Evolutionary conservation across 2,329 filamentous ascomycete genomes (phyloP), one percentile per base, ranked within the genome.

Genomic region (Phialemonium atrogriseum): DNA sequence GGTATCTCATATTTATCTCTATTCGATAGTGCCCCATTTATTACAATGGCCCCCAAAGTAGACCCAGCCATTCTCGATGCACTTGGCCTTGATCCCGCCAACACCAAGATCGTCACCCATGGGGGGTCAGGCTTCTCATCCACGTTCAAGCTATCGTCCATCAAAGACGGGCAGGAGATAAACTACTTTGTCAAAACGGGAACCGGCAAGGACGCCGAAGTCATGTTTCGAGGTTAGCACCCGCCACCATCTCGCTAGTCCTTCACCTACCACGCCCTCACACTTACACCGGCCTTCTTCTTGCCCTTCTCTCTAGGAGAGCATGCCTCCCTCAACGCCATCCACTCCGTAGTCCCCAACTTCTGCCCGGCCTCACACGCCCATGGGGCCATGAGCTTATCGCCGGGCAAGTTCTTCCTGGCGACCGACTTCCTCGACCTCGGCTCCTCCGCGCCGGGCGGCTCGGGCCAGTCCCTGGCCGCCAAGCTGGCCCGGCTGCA

Each of bases 351-450:
- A 10, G 80, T 91, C 0, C 82, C 86, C 2, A 70, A 70, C 19
- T 72, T 95, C 32, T 89, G 84, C 49, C 87, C 88, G 0, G 66
- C 68, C 27, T 80, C 84, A 1, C 69, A 86, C 50, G 84, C 82
- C 20, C 76, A 84, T 50, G 88, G 88, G 2, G 48, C 66, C 2
- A 62, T 72, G 17, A 62, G 56, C 2, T 66, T 62, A 2, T 73
- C 72, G 32, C 61, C 77, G 0, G 52, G 54, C 24, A 57, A 49
- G 11, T 61, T 59, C 51, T 80, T 78, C 48, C 62, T 81, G 17
- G 80, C 72, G 0, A 94, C 86, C 0, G 85, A 93, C 46, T 95
- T 88, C 50, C 65, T 95, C 0, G 72, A 89, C 33, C 66, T 88
- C 0, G 58, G 64, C 1, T 40, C 61, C 4, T 43, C 60, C 32